These are phyloP conservation scores for Suillus fuscotomentosus DNA, from an alignment of 768 basidiomycete species.

Conservation along the genomic window DNA sequence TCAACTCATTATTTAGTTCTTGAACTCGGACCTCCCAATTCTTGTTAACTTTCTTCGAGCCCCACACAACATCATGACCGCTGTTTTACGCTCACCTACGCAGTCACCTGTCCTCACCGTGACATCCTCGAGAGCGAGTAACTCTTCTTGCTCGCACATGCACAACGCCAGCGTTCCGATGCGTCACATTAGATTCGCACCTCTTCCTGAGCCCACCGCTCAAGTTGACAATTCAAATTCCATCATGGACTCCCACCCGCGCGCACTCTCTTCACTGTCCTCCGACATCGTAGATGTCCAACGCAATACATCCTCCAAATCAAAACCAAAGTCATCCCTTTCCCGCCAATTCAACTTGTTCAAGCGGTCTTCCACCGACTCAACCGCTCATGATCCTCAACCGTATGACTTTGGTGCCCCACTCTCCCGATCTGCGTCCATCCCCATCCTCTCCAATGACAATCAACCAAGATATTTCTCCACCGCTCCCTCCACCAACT, in stretches of 20 bases:
- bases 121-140: background rate
- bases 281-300: background rate
- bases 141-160: background rate
- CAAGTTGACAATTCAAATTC: background rate
- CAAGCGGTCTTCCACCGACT: background rate
- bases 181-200: background rate
- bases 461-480: background rate
- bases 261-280: background rate
- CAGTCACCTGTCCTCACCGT: background rate
- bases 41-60: background rate
- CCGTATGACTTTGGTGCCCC: background rate
- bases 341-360: background rate
- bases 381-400: background rate
- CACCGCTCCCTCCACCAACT: constrained; percentile 7
- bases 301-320: background rate
- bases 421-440: background rate
- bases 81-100: background rate
- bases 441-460: background rate
- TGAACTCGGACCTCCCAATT: background rate
- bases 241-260: background rate
- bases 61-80: background rate
- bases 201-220: background rate
- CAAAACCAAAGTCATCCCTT: background rate
- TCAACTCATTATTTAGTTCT: background rate
- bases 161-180: background rate